Evolutionary conservation across 768 basidiomycete species (phyloP).

Genomic region (Xerocomellus dryophilus): DNA sequence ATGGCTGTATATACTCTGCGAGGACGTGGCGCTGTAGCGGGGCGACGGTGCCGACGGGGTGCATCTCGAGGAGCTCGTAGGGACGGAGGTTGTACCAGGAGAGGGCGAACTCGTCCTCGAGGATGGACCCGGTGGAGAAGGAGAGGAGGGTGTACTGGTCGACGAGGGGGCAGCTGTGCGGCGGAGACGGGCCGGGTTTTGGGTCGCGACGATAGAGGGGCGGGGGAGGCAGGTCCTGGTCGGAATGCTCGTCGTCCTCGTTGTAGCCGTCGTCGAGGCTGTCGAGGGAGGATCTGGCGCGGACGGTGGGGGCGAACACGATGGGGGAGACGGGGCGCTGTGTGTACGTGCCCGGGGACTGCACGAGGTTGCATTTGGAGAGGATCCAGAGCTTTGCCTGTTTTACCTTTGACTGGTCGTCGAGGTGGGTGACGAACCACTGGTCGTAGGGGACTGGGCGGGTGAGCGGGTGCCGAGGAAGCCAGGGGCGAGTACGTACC

Average conservation of each 20-base stretch:
- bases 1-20: slow-evolving; percentile 51
- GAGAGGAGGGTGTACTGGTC: slow-evolving; percentile 52
- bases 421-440: slow-evolving; percentile 72
- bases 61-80: slow-evolving; percentile 70
- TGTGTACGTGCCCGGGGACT: slow-evolving; percentile 28
- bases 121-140: slow-evolving; percentile 65
- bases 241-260: slow-evolving; percentile 35
- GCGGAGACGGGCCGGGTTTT: slow-evolving; percentile 11
- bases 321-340: slow-evolving; percentile 62
- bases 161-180: slow-evolving; percentile 20
- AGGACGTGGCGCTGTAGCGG: slow-evolving; percentile 41
- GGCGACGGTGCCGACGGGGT: slow-evolving; percentile 42
- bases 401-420: slow-evolving; percentile 56
- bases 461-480: background rate
- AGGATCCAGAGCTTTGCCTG: slow-evolving; percentile 65
- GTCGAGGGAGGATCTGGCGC: slow-evolving; percentile 20
- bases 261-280: slow-evolving; percentile 26
- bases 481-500: slow-evolving; percentile 37
- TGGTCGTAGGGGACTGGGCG: slow-evolving; percentile 65
- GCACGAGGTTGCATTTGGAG: slow-evolving; percentile 47
- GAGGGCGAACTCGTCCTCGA: slow-evolving; percentile 61
- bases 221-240: slow-evolving; percentile 21
- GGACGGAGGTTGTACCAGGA: slow-evolving; percentile 59
- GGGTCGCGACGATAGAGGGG: slow-evolving; percentile 4
- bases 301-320: slow-evolving; percentile 48